phyloP scores from a whole-genome alignment of 2,329 filamentous ascomycete genomes.

The Cladosporium sp. region DNA sequence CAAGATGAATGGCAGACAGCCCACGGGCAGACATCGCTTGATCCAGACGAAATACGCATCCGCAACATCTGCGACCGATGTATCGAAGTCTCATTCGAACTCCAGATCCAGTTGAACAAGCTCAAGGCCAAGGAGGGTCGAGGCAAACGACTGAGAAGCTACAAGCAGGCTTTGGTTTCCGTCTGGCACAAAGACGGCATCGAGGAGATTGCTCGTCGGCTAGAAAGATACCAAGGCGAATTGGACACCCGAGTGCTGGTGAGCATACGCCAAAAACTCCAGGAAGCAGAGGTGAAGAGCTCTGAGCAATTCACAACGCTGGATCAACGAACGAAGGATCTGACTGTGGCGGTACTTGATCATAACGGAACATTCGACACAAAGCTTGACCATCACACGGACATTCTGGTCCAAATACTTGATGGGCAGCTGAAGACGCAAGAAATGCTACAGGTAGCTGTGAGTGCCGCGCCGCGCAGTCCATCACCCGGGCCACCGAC shows the following conservation, averaged over 20 bases:
- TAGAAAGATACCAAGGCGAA: slow-evolving; percentile 1
- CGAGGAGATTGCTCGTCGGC: neutral
- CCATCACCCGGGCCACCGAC: neutral
- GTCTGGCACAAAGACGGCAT: slow-evolving; percentile 4
- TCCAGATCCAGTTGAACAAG: slow-evolving; percentile 9
- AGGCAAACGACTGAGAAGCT: slow-evolving; percentile 3
- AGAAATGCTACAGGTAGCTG: slow-evolving; percentile 1
- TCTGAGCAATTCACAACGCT: neutral
- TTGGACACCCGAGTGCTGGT: slow-evolving; percentile 1
- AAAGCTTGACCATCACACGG: slow-evolving; percentile 2
- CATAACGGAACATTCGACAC: neutral
- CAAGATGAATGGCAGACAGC: slow-evolving; percentile 5
- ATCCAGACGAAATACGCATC: neutral
- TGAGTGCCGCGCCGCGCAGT: neutral
- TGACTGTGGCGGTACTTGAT: neutral
- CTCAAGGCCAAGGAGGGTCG: slow-evolving; percentile 5
- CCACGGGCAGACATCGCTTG: neutral
- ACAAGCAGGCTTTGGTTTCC: slow-evolving; percentile 5
- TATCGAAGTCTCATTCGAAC: neutral
- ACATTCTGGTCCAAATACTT: neutral
- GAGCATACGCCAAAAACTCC: neutral
- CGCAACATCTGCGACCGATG: slow-evolving; percentile 8
- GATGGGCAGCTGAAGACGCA: slow-evolving; percentile 2
- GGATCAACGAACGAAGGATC: slow-evolving; percentile 2
- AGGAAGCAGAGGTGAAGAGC: neutral